phyloP scores from a whole-genome alignment of 441 rosid species.

The Gossypium trilobum region DNA sequence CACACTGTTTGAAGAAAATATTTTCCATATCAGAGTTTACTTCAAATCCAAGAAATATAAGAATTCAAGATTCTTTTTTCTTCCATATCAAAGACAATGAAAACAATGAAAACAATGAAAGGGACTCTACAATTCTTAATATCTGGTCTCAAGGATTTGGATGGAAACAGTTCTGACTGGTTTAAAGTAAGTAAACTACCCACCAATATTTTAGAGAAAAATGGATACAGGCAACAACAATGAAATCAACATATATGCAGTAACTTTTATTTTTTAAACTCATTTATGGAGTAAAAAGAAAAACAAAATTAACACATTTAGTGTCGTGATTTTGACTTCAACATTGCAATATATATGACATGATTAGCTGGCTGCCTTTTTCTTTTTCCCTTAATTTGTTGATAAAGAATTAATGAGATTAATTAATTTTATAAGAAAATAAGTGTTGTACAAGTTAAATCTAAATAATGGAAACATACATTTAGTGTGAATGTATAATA shows the following conservation, averaged over 20 bases:
- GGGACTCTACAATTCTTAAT: not conserved
- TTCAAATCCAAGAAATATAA: not conserved
- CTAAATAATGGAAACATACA: not conserved
- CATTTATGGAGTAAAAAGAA: no score
- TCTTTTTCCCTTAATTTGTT: not conserved
- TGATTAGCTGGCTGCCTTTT: not conserved
- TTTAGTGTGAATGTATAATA: not conserved
- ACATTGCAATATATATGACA: not conserved
- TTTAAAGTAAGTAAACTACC: not conserved
- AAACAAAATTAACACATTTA: not conserved
- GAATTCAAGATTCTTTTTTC: not conserved
- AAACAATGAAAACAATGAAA: no score
- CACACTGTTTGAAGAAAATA: not conserved
- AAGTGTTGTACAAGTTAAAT: not conserved
- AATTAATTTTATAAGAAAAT: not conserved
- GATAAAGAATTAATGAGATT: not conserved
- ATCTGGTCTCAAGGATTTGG: not conserved
- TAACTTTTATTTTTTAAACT: no score
- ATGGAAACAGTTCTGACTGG: not conserved
- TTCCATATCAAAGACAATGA: no score
- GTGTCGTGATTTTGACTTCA: not conserved
- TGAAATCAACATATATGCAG: not conserved
- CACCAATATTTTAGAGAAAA: not conserved
- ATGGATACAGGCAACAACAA: not conserved
- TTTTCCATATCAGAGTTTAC: not conserved